Base-by-base conservation (phyloP, 2,329 filamentous ascomycete species). In the Trichoderma polysporum region DNA sequence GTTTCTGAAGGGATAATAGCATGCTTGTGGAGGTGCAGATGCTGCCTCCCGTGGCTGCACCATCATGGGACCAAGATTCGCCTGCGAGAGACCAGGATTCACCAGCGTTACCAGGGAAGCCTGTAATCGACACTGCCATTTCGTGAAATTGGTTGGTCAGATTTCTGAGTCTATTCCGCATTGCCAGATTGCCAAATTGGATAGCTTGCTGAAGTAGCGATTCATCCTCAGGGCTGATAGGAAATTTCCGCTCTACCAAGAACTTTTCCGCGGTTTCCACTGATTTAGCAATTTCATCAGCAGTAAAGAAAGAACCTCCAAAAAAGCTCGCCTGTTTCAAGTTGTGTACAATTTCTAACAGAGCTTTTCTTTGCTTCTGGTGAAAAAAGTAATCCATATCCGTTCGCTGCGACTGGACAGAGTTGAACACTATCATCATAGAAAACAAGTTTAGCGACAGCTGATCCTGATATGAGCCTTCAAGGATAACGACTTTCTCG, bases 311-410 rank as follows among this genome's bases (percentile, higher is more conserved):
- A 0, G 90, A 90, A 79, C 92, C 94, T 12, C 87, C 88, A 76
- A 94, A 96, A 74, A 97, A 97, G 57, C 91, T 92, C 7, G 92
- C 90, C 74, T 95, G 91, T 19, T 92, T 87, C 52, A 97, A 77
- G 73, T 97, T 97, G 65, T 84, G 85, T 4, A 97, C 90, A 2
- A 97, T 81, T 62, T 87, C 82, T 29, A 89, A 79, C 13, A 97
- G 80, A 45, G 85, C 84, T 69, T 88, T 90, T 33, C 86, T 81
- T 72, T 94, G 94, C 13, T 85, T 88, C 0, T 87, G 85, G 72
- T 97, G 91, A 72, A 97, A 97, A 70, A 98, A 90, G 74, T 97
- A 97, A 75, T 97, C 94, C 65, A 86, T 83, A 72, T 94, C 94
- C 0, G 86, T 88, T 12, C 94, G 84, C 74, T 97, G 92, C 5